Evolutionary conservation across 441 rosid genomes (phyloP).

Genomic region (Brassica hybrid): DNA sequence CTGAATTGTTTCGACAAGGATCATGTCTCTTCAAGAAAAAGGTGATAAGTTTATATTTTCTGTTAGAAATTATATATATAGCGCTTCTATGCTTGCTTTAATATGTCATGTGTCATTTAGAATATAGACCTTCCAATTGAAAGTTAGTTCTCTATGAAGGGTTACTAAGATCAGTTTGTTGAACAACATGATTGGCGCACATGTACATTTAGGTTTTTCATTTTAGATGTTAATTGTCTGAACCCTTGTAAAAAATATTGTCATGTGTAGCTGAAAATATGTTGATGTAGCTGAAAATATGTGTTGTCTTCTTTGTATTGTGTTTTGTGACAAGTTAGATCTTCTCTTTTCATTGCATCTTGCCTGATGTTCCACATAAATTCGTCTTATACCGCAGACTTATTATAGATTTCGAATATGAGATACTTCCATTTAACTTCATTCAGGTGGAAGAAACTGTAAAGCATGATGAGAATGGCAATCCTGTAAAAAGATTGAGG

Average conservation of each 20-base stretch:
- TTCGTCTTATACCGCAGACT: not conserved
- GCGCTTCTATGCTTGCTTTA: constrained; percentile 7
- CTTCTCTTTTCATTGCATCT: constrained; percentile 16
- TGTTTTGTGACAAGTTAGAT: constrained; percentile 2
- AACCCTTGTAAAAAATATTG: constrained; percentile 8
- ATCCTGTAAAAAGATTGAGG: constrained; percentile 78
- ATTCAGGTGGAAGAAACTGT: constrained; percentile 77
- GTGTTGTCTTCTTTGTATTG: constrained; percentile 9
- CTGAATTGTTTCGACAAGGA: constrained; percentile 86
- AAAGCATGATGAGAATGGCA: constrained; percentile 71
- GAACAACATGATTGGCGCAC: constrained; percentile 15
- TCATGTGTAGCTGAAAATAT: constrained; percentile 11
- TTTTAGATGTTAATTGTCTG: not conserved
- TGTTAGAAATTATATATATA: not conserved
- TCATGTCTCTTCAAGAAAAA: constrained; percentile 70
- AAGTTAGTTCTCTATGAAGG: constrained; percentile 7
- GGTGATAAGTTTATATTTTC: constrained; percentile 49
- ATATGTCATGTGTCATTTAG: not conserved
- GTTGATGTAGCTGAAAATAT: constrained; percentile 9
- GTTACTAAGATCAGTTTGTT: constrained; percentile 19
- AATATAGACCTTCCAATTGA: constrained; percentile 6
- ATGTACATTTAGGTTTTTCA: constrained; percentile 9
- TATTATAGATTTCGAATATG: not conserved
- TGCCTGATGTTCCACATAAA: constrained; percentile 11
- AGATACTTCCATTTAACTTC: constrained; percentile 23